Base-by-base conservation (phyloP, 805 yeast genomes). In the Myxozyma kluyveri region DNA sequence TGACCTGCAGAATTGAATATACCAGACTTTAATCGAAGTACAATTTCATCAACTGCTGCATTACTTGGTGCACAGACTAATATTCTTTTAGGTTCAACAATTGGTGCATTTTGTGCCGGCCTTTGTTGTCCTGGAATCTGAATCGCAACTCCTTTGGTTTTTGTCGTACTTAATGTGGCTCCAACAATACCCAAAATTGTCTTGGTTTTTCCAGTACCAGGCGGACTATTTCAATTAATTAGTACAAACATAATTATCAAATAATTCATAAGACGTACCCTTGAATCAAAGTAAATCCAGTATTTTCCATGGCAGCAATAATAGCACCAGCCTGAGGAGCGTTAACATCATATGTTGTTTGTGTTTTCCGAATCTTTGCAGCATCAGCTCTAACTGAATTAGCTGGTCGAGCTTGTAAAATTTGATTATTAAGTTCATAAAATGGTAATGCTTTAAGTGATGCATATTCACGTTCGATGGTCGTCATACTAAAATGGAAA, bases 31-130 rank as follows among this genome's bases (percentile, higher is more conserved):
- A 93, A 72, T 65, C 99, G 83, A 18, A 89, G 63, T 12, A 89
- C 93, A 55, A 93, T 74, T 66, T 95, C 99, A 70, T 93, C 99
- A 2, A 93, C 96, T 12, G 99, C 99, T 0, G 99, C 99, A 72
- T 93, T 93, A 66, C 96, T 88, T 2, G 99, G 99, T 1, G 99
- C 98, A 77, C 99, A 95, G 18, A 93, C 81, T 45, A 93, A 71
- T 1, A 93, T 80, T 52, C 87, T 86, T 32, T 79, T 75, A 26
- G 69, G 71, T 27, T 67, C 60, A 5, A 23, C 43, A 2, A 43
- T 39, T 6, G 52, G 39, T 14, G 50, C 24, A 0, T 54, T 18
- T 9, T 33, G 39, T 36, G 4, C 61, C 44, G 4, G 56, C 1
- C 44, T 33, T 57, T 29, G 56, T 58, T 5, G 77, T 5, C 62